Percentiles rank a stretch among this genome's conserved stretches.
Conservation (phyloP, 345 rosid genomes). For the Nasturtium officinale region DNA sequence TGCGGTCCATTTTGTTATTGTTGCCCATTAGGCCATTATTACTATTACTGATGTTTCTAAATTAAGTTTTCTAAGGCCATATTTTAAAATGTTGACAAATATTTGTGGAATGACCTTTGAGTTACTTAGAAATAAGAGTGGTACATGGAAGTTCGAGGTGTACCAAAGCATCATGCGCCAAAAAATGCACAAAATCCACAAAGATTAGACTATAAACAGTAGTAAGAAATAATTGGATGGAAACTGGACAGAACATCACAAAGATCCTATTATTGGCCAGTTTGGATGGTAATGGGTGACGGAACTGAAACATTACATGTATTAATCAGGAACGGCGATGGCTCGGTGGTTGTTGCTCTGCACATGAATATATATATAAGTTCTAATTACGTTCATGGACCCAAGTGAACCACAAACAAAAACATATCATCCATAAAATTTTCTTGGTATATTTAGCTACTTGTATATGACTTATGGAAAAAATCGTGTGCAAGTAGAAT, state of each 20-base stretch:
- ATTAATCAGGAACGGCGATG: background rate
- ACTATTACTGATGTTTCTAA: background rate
- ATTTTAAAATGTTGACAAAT: background rate
- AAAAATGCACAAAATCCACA: background rate
- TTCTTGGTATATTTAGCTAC: background rate
- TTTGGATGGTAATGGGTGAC: background rate
- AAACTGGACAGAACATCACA: background rate
- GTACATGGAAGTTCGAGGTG: background rate
- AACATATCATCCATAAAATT: background rate
- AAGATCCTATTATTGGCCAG: background rate
- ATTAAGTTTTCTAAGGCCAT: background rate
- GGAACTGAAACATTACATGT: background rate
- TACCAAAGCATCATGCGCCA: background rate
- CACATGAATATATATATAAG: background rate
- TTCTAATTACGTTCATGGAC: background rate
- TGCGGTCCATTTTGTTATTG: background rate
- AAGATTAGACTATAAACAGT: background rate
- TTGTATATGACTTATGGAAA: background rate
- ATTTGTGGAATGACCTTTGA: background rate
- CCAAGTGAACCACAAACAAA: background rate
- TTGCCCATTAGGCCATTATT: background rate
- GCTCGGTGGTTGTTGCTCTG: background rate
- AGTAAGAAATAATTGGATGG: background rate
- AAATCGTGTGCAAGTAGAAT: background rate
- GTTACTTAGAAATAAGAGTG: background rate